A percentile compares a stretch with the other conserved stretches of the same genome.
These are phyloP conservation scores for Paulownia fortunei DNA, from an alignment of 257 asterid species.

Conservation along the genomic window DNA sequence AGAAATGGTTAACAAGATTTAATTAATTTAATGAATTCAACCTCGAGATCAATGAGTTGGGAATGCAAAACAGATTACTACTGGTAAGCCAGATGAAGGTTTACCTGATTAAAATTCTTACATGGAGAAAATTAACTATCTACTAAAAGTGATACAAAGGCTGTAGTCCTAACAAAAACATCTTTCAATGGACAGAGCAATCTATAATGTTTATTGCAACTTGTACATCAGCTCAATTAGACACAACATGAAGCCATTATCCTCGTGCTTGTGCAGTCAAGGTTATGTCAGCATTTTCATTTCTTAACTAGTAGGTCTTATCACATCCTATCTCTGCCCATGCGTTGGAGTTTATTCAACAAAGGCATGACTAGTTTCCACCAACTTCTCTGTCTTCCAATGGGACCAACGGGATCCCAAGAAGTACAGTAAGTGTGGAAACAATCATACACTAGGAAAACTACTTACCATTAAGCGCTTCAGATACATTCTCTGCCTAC, in stretches of 20 bases:
- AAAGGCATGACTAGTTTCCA: slow-evolving; percentile 6
- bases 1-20: background rate
- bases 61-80: slow-evolving; percentile 1
- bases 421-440: background rate
- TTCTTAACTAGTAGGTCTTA: background rate
- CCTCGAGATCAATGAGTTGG: background rate
- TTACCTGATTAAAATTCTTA: background rate
- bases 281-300: slow-evolving; percentile 6
- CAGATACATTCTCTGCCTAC: background rate
- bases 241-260: slow-evolving; percentile 7
- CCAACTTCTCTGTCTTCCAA: background rate
- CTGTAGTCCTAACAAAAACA: background rate
- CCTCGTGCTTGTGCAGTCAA: slow-evolving; percentile 8
- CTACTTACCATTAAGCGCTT: background rate
- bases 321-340: background rate
- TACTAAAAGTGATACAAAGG: background rate
- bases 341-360: background rate
- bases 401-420: background rate
- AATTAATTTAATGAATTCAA: background rate
- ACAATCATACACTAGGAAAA: background rate
- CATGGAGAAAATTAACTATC: slow-evolving; percentile 8
- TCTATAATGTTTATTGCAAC: background rate
- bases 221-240: slow-evolving; percentile 5
- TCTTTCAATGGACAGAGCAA: slow-evolving; percentile 1
- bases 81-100: slow-evolving; percentile 7